phyloP scores from a whole-genome alignment of 805 yeast species.

The Metschnikowia corniflorae region DNA sequence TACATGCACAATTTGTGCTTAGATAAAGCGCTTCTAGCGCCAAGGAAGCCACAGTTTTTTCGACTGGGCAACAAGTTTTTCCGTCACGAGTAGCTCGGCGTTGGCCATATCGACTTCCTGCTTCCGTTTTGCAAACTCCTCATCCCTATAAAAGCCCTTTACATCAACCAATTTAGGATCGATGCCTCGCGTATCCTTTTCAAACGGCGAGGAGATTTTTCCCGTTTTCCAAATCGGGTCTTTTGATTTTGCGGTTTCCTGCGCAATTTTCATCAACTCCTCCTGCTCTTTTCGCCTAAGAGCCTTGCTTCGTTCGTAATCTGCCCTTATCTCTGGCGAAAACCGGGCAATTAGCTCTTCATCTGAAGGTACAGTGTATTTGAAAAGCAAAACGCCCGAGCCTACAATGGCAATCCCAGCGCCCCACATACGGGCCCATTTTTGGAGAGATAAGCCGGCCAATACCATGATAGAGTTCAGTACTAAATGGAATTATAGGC shows the following conservation, averaged over 20 bases:
- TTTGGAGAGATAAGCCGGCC: constrained; percentile 40
- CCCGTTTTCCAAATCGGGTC: constrained; percentile 87
- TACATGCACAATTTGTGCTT: not conserved
- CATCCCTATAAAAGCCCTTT: constrained; percentile 45
- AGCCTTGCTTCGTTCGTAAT: constrained; percentile 62
- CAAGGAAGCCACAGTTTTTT: constrained; percentile 23
- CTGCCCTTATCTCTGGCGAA: constrained; percentile 79
- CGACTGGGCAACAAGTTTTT: constrained; percentile 20
- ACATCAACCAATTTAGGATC: constrained; percentile 39
- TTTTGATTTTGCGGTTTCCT: constrained; percentile 58
- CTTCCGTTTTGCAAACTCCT: constrained; percentile 39
- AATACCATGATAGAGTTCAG: constrained; percentile 3
- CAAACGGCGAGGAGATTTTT: constrained; percentile 66
- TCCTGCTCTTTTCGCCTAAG: constrained; percentile 66
- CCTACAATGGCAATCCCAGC: constrained; percentile 68
- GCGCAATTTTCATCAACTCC: constrained; percentile 63
- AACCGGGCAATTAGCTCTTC: constrained; percentile 69
- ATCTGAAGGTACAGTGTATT: constrained; percentile 80
- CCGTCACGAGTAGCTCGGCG: constrained; percentile 17
- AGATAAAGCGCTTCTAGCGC: no score
- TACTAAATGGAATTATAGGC: no score
- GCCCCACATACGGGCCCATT: constrained; percentile 56
- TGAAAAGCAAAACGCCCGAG: constrained; percentile 66
- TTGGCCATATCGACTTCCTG: constrained; percentile 26
- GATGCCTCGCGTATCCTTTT: constrained; percentile 36